Evolutionary conservation across 208 protist species (phyloP).

Genomic region (Leishmania martiniquensis): DNA sequence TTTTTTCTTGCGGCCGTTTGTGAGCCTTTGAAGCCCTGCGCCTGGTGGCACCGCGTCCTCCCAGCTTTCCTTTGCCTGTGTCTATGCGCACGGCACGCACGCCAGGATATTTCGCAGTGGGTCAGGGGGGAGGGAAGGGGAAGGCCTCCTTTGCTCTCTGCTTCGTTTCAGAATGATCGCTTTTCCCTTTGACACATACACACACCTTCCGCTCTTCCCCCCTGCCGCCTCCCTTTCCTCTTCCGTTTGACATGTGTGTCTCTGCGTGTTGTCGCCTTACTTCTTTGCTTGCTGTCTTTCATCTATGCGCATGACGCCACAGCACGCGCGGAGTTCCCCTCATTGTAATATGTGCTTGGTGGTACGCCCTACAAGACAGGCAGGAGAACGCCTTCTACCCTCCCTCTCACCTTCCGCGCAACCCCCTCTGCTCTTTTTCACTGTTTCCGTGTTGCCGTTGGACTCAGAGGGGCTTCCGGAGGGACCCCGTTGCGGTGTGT

Average conservation of each 20-base stretch:
- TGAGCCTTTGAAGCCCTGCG: background rate
- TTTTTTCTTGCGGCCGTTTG: background rate
- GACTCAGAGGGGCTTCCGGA: no score
- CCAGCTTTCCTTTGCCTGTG: no score
- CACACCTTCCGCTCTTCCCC: background rate
- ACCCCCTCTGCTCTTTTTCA: background rate
- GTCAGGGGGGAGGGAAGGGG: background rate
- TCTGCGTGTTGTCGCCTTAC: background rate
- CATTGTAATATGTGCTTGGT: background rate
- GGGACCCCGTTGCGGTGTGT: background rate
- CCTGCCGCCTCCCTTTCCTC: background rate
- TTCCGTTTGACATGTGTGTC: background rate
- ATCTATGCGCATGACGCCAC: background rate
- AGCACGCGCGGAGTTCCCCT: background rate
- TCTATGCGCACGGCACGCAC: background rate
- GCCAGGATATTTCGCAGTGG: background rate
- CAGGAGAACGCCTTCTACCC: no score
- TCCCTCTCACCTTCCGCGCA: background rate
- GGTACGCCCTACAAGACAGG: no score
- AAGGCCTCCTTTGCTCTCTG: background rate
- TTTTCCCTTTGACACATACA: no score
- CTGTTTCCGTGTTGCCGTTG: background rate
- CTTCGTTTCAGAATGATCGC: no score
- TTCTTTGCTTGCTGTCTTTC: background rate
- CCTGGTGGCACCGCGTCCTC: background rate